Percentiles rank a stretch among this genome's conserved stretches.
Evolutionary conservation across 345 rosid genomes (phyloP).

Genomic region (Gossypium stocksii): DNA sequence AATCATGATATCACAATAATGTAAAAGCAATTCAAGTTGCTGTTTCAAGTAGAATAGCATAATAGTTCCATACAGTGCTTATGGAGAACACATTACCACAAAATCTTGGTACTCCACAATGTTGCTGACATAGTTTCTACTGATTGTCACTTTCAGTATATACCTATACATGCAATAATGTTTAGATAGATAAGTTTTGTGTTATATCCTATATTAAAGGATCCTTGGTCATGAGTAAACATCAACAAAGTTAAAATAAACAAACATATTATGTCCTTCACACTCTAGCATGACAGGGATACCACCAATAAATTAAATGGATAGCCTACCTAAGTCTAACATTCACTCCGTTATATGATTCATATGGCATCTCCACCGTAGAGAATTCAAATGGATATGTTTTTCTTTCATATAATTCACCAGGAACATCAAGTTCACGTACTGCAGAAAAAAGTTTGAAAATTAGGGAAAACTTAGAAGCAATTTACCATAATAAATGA

Average conservation of each 20-base stretch:
- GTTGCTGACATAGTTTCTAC: conserved; percentile 41
- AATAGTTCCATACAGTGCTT: not conserved
- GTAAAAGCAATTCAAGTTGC: not conserved
- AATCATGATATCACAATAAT: not conserved
- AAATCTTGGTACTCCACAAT: conserved; percentile 43
- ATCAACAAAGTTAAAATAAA: conserved; percentile 1
- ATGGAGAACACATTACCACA: conserved; percentile 29
- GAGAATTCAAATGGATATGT: conserved; percentile 58
- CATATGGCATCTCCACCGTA: conserved; percentile 55
- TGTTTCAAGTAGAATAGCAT: not conserved
- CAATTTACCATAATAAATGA: not conserved
- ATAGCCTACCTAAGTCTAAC: conserved; percentile 46
- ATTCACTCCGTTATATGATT: conserved; percentile 52
- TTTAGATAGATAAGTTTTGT: not conserved
- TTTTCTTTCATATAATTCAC: conserved; percentile 23
- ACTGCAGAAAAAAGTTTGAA: conserved; percentile 8
- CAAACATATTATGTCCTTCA: conserved; percentile 3
- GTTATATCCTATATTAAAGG: not conserved
- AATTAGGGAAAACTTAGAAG: not conserved
- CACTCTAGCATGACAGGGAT: conserved; percentile 2
- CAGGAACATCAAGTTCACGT: conserved; percentile 23
- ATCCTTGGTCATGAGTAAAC: not conserved
- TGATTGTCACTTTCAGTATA: conserved; percentile 45
- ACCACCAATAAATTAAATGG: not conserved
- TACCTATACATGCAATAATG: conserved; percentile 30